Evolutionary conservation across 2,329 filamentous ascomycete species (phyloP).

Genomic region (Mycogone perniciosa): DNA sequence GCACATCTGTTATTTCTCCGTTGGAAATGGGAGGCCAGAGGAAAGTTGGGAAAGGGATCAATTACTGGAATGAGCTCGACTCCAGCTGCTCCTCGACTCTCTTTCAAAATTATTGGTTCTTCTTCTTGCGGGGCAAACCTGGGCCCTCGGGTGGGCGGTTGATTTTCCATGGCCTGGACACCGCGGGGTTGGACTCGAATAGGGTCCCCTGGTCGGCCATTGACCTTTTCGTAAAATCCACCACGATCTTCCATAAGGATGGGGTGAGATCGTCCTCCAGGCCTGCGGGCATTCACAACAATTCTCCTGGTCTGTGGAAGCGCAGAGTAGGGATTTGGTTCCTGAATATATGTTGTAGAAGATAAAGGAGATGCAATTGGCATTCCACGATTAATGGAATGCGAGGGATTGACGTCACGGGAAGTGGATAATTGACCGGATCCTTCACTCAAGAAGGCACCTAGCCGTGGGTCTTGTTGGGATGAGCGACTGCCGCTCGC

Average conservation of each 20-base stretch:
- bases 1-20: conserved; percentile 5
- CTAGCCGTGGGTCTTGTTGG: not conserved
- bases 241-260: conserved; percentile 36
- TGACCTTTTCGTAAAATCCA: conserved; percentile 31
- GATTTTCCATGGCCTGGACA: conserved; percentile 12
- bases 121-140: conserved; percentile 19
- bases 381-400: conserved; percentile 3
- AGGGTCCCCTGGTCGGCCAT: conserved; percentile 5
- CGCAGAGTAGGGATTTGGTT: conserved; percentile 13
- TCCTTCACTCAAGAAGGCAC: conserved; percentile 6
- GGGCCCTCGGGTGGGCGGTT: conserved; percentile 7
- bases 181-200: conserved; percentile 8
- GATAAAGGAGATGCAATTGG: not conserved
- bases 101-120: conserved; percentile 14
- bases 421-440: conserved; percentile 2
- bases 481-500: not conserved
- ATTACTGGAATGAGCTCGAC: conserved; percentile 18
- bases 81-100: conserved; percentile 15
- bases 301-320: conserved; percentile 22
- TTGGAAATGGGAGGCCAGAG: conserved; percentile 3
- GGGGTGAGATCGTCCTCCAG: conserved; percentile 26
- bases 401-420: conserved; percentile 1
- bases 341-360: conserved; percentile 15
- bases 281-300: conserved; percentile 25
- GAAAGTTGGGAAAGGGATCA: conserved; percentile 7